These are phyloP conservation scores for Tolypocladium amazonense DNA, from an alignment of 2,329 filamentous ascomycete species.

Conservation along the genomic window DNA sequence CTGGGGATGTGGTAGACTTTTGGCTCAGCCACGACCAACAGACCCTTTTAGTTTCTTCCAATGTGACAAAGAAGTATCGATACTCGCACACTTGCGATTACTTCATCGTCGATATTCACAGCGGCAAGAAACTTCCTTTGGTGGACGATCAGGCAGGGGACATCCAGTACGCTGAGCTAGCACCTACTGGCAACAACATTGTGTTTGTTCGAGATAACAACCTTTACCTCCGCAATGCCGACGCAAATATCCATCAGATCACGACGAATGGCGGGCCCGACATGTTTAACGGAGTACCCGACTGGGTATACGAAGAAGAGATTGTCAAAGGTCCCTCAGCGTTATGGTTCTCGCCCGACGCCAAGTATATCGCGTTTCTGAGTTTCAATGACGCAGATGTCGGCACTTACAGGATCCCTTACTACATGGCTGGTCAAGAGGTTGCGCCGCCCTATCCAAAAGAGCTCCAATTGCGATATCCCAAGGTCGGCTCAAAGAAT, in stretches of 20 bases:
- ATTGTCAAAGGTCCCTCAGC: constrained; percentile 60
- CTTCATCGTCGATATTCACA: constrained; percentile 50
- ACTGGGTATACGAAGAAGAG: constrained; percentile 73
- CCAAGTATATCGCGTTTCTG: constrained; percentile 77
- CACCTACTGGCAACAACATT: constrained; percentile 45
- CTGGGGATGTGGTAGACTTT: constrained; percentile 43
- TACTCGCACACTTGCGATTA: constrained; percentile 60
- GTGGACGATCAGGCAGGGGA: constrained; percentile 50
- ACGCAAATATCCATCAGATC: constrained; percentile 43
- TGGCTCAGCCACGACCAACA: constrained; percentile 50
- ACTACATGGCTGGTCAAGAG: constrained; percentile 50
- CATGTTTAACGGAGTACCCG: constrained; percentile 53
- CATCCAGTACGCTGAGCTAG: constrained; percentile 56
- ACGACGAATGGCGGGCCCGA: constrained; percentile 50
- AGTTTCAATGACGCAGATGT: constrained; percentile 75
- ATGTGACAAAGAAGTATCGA: constrained; percentile 59
- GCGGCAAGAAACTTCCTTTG: constrained; percentile 42
- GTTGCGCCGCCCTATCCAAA: constrained; percentile 50
- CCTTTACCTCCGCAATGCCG: constrained; percentile 40
- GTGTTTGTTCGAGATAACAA: constrained; percentile 60
- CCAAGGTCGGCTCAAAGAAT: constrained; percentile 58
- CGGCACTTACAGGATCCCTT: constrained; percentile 53
- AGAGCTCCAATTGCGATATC: constrained; percentile 54
- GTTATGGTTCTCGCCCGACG: constrained; percentile 88
- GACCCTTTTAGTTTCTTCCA: constrained; percentile 49